Percentiles rank a stretch among this genome's conserved stretches.
Conservation (phyloP, 306 rosid species). For the Gynostemma pentaphyllum region DNA sequence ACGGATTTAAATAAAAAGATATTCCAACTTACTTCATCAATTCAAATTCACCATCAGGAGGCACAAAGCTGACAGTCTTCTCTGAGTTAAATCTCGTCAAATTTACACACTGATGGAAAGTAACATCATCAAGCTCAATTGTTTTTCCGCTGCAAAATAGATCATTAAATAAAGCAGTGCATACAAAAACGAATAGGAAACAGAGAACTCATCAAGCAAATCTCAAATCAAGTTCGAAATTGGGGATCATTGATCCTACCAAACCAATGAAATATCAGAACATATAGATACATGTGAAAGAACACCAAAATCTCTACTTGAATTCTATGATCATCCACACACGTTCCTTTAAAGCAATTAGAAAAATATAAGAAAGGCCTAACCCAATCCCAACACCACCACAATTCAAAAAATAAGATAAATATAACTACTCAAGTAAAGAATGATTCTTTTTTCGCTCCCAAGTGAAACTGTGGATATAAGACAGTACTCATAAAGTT, state of each 20-base stretch:
- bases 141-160: conserved; percentile 75
- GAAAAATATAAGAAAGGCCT: neutral
- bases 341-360: neutral
- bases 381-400: neutral
- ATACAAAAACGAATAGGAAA: no score
- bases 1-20: conserved; percentile 1
- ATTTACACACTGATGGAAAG: conserved; percentile 94
- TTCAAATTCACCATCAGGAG: conserved; percentile 95
- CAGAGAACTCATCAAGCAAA: no score
- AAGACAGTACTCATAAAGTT: no score
- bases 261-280: neutral
- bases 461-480: neutral
- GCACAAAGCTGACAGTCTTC: conserved; percentile 96
- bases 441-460: neutral
- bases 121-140: conserved; percentile 89
- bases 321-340: neutral
- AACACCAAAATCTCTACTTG: neutral
- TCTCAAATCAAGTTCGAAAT: neutral
- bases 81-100: conserved; percentile 89
- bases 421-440: neutral
- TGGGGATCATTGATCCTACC: neutral
- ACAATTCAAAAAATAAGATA: neutral
- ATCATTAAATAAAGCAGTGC: neutral
- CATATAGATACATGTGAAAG: neutral
- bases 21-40: conserved; percentile 70